These are phyloP conservation scores for Chenopodium berlandieri DNA, from an alignment of 148 eudicot genomes.

Conservation along the genomic window DNA sequence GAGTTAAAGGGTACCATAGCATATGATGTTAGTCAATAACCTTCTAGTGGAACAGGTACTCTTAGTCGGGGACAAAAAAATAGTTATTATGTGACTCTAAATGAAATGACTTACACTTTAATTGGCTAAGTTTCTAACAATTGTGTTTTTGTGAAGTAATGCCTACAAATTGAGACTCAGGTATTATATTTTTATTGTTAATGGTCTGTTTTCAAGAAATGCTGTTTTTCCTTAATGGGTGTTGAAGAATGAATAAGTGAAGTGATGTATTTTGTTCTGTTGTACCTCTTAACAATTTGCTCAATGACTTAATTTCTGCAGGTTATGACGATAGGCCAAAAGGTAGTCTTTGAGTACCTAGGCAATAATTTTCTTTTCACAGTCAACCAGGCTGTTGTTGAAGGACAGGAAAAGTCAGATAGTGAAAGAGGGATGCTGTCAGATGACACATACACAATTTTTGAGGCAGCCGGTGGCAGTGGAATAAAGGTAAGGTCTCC, in stretches of 20 bases:
- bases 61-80: background rate
- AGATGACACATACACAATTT: constrained; percentile 73
- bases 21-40: background rate
- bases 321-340: constrained; percentile 90
- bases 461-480: constrained; percentile 81
- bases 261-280: background rate
- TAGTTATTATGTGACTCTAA: too few species aligned
- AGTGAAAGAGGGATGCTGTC: constrained; percentile 83
- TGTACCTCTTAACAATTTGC: constrained; percentile 10
- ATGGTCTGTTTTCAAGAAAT: constrained; percentile 1
- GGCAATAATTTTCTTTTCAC: constrained; percentile 68
- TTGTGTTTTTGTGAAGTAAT: background rate
- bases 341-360: constrained; percentile 77
- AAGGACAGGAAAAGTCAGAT: constrained; percentile 60
- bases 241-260: constrained; percentile 1
- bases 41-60: background rate
- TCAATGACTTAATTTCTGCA: constrained; percentile 35
- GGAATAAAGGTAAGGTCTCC: constrained; percentile 66
- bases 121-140: background rate
- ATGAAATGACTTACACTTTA: background rate
- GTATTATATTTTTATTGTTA: background rate
- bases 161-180: background rate
- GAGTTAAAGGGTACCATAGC: background rate
- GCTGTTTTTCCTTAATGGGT: background rate
- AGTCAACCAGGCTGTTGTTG: constrained; percentile 76